Evolutionary conservation across 768 basidiomycete genomes (phyloP), one percentile per base, ranked within the genome.

Genomic region (Mycena rebaudengoi): DNA sequence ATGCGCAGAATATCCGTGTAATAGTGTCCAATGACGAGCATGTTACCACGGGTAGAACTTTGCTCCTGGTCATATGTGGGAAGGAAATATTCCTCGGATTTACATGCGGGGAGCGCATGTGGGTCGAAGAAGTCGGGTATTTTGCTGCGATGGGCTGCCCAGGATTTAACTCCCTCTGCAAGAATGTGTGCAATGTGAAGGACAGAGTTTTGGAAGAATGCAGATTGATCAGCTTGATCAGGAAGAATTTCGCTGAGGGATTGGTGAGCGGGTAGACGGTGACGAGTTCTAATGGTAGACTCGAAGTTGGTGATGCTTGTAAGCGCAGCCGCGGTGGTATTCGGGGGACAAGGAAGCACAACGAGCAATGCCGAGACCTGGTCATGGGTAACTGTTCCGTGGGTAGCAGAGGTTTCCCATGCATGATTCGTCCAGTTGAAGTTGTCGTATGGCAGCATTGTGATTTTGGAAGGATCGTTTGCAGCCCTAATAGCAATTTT

Each of bases 391-490:
- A 64, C 41, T 13, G 62, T 48, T 16, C 21, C 48, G 37, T 71
- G 63, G 20, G 43, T 18, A 28, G 66, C 64, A 11, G 67, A 58
- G 0, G 61, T 20, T 29, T 71, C 69, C 39, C 45, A 62, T 1
- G 69, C 51, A 21, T 46, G 32, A 7, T 60, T 23, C 4, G 45
- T 59, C 70, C 70, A 71, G 45, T 71, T 71, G 40, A 70, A 70
- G 44, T 71, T 71, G 57, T 71, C 69, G 44, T 71, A 68, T 0
- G 64, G 69, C n/a, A 71, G 51, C 40, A 71, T 51, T 21, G 64
- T 66, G 33, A 71, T 62, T 28, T 70, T 70, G 20, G 4, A 1
- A 7, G 64, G 32, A 49, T 71, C 64, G 33, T 68, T 70, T 16
- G 69, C 70, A 7, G 51, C 69, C 13, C 21, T 7, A 16, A 28